phyloP scores from a whole-genome alignment of 257 asterid genomes.

The Nicotiana otophora region DNA sequence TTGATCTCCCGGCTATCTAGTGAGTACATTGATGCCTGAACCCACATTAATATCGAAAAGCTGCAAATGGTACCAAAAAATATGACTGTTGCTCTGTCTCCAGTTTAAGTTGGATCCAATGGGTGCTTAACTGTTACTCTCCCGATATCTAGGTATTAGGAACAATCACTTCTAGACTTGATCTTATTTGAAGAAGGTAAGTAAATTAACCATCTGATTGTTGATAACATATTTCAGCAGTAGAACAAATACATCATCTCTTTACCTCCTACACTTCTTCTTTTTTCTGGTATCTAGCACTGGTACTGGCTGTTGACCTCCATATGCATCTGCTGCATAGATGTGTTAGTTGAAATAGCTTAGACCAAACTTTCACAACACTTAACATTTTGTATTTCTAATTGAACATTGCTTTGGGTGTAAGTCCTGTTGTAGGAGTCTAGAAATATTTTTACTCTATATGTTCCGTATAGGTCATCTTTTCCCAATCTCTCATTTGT shows the following conservation, averaged over 20 bases:
- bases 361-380: not conserved
- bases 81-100: not conserved
- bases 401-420: not conserved
- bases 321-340: not conserved
- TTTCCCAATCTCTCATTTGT: not conserved
- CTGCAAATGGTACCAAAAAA: not conserved
- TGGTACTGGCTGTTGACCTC: not conserved
- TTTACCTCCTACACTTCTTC: not conserved
- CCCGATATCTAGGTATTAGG: not conserved
- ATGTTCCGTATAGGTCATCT: not conserved
- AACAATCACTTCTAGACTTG: not conserved
- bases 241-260: not conserved
- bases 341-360: not conserved
- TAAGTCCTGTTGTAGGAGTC: not conserved
- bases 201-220: not conserved
- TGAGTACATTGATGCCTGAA: not conserved
- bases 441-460: not conserved
- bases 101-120: not conserved
- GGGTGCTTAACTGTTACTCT: not conserved
- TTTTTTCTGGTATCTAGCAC: not conserved
- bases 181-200: not conserved
- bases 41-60: not conserved
- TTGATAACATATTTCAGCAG: not conserved
- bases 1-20: not conserved
- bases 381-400: not conserved